Evolutionary conservation across 345 rosid species (phyloP), one percentile per base, ranked within the genome.

Genomic region (Populus tremula): DNA sequence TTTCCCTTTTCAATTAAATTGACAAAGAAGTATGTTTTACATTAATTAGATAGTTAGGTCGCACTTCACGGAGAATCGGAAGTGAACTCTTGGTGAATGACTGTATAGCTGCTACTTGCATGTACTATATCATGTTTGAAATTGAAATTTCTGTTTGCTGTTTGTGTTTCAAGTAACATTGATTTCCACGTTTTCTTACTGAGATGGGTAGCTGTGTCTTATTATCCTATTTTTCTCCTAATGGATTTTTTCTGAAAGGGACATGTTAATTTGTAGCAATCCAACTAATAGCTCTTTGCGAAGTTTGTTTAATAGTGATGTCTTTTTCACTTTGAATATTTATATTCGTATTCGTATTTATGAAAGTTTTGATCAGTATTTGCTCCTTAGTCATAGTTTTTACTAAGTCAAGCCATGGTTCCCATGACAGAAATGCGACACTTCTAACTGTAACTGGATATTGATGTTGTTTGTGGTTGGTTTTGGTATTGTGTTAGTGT

Each of bases 221-320:
- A 49, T 23, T 39, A 16, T 49, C 29, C 35, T 27, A 16, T 72
- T 66, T 73, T 43, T 9, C 45, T 31, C 43, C 0, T 20, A 41
- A 49, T 70, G 36, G 35, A 39, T 36, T 41, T 31, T 64, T 70
- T 82, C 68, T 61, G 82, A 77, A 56, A 43, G 63, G 70, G 66
- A 36, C 73, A 76, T 80, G 67, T 66, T 49, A 79, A 77, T 81
- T 64, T 77, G 82, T 75, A 64, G 78, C 72, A 76, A 77, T 74
- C 76, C 72, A 75, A 74, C 72, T 53, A 29, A 71, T 64, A 80
- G 77, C 35, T 76, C 79, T 76, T 71, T 67, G 17, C 5, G 49
- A 76, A 76, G 62, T 41, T 76, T 65, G 45, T 70, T 21, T 72
- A 67, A 76, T 68, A 70, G 53, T 68, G 84, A 72, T 76, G 73